Evolutionary conservation across 2,329 filamentous ascomycete genomes (phyloP), one percentile per base, ranked within the genome.

Genomic region (Calonectria pseudoreteaudii): DNA sequence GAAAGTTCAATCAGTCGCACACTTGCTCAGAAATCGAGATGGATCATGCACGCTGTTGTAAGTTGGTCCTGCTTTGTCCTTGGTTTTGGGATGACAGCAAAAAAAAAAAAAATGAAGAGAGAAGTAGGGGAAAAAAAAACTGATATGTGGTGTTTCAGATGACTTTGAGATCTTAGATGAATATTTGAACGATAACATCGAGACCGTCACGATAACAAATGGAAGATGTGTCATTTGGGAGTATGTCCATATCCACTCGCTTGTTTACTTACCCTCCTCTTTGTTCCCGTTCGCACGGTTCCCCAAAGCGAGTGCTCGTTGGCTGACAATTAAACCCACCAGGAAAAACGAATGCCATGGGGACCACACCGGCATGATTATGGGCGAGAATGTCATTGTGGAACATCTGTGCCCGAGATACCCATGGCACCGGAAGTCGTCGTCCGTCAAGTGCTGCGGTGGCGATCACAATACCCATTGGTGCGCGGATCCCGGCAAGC

Each of bases 221-320:
- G 76, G 76, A 16, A 70, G 74, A 20, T 77, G 76, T 38, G 68
- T 77, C 13, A 73, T 77, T 28, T 77, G 72, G 70, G 70, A 72
- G 76, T 76, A 68, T 11, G 74, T 66, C 1, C 8, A 47, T 8
- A 36, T 20, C 3, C 31, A 52, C 44, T 26, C 16, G 2, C 47
- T 28, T 18, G 50, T 20, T n/a, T 36, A 3, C 36, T n/a, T 47
- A 20, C 20, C 41, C n/a, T 23, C 10, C 44, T 11, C n/a, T 20
- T 6, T 14, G 3, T 23, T 4, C n/a, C n/a, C 7, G 13, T 14
- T 10, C 38, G 50, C 26, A 20, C 18, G 44, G 11, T 44, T 26
- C 16, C 20, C 14, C 6, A 5, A 28, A 34, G 13, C 36, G 36
- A 31, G 18, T 4, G 18, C 28, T 4, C 3, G 14, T 30, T 30